phyloP scores from a whole-genome alignment of 495 filamentous ascomycete species.

The Penicillium cataractarum region DNA sequence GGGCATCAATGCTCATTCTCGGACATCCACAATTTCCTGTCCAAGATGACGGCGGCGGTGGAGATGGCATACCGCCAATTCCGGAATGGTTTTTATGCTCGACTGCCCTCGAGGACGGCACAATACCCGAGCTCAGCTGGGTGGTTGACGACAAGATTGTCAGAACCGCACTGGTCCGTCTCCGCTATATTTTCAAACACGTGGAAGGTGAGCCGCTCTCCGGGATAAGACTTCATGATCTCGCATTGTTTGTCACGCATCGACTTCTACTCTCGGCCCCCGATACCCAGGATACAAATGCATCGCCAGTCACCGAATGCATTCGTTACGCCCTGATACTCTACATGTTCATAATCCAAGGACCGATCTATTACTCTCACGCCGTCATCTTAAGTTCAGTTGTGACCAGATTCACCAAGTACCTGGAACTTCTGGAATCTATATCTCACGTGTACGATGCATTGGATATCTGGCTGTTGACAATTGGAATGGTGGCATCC shows the following conservation, averaged over 20 bases:
- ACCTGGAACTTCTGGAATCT: conserved; percentile 30
- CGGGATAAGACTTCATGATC: conserved; percentile 49
- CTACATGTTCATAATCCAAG: conserved; percentile 55
- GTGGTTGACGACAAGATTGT: conserved; percentile 37
- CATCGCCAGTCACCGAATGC: conserved; percentile 41
- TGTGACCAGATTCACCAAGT: conserved; percentile 29
- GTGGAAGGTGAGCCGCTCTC: conserved; percentile 29
- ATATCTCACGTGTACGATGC: conserved; percentile 16
- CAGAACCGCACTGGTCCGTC: conserved; percentile 42
- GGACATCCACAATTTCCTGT: conserved; percentile 52
- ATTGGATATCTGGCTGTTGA: conserved; percentile 43
- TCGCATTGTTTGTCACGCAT: conserved; percentile 54
- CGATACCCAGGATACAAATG: neutral
- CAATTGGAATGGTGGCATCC: conserved; percentile 45
- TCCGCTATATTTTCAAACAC: conserved; percentile 43
- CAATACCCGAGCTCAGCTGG: conserved; percentile 19
- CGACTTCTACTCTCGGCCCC: conserved; percentile 42
- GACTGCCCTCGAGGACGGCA: neutral
- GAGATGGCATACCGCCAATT: conserved; percentile 49
- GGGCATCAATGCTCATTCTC: conserved; percentile 56
- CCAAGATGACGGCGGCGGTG: conserved; percentile 50
- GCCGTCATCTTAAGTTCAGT: conserved; percentile 39
- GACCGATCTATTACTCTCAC: conserved; percentile 56
- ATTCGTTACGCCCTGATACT: conserved; percentile 48
- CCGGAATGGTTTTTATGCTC: conserved; percentile 44